Evolutionary conservation across 345 rosid species (phyloP), one percentile per base, ranked within the genome.

Genomic region (Rhodomyrtus tomentosa): DNA sequence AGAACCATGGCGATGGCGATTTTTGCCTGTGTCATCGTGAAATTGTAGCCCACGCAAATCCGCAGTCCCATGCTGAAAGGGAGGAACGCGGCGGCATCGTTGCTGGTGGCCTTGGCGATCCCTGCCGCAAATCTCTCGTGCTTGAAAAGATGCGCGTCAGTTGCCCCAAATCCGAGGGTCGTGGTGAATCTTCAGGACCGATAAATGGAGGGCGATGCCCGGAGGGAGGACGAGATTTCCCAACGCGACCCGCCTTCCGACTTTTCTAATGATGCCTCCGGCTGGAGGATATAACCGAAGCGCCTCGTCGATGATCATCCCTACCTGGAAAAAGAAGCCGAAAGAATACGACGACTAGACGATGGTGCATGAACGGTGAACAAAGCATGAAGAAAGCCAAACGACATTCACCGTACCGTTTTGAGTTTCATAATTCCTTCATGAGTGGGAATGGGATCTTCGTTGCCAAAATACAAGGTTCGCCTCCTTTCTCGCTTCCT

Each of bases 111-210:
- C 54, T 87, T 88, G 27, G 89, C 91, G 7, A 89, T 53, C 18
- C 93, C 93, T 84, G 87, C 85, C 0, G 88, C 83, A 45, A 91
- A 91, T 80, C 95, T 88, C 80, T 91, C 90, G 18, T 90, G 93
- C 81, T 83, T 87, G 88, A 89, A 90, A 49, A 83, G 85, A 55
- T 88, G 86, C n/a, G 55, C 90, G 84, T 89, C 91, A n/a, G 9
- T 89, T 88, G 51, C 93, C 93, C 95, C 92, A 90, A 29, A 89
- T 54, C 25, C 86, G 40, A 68, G 90, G 85, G 81, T 89, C 84
- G 42, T 87, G 88, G 83, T 89, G 92, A 54, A 88, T 38, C 74
- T 87, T 88, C 24, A 88, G 50, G 16, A 16, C 40, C 24, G 88
- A 84, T 50, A 90, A 76, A 3, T 3, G 0, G 11, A 87, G 1